Base-by-base conservation (phyloP, 1,284 basidiomycete genomes). In the Sanguinoderma infundibulare region DNA sequence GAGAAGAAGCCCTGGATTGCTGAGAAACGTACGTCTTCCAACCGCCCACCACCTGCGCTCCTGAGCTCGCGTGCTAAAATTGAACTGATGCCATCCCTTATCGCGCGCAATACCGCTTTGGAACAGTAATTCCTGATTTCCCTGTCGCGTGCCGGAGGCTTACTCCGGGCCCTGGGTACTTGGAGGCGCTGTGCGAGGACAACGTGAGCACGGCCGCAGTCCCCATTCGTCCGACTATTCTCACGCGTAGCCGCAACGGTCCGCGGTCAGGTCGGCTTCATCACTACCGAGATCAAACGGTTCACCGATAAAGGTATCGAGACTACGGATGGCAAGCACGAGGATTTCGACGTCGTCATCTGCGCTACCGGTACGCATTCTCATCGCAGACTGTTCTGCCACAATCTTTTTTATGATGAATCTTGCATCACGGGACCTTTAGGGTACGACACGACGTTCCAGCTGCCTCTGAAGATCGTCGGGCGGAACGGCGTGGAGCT, bases 91-190 rank as follows among this genome's bases (percentile, higher is more conserved):
- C 15, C 15, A 17, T 55, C 26, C 10, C n/a, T 24, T 9, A 14
- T 30, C 6, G 4, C 24, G n/a, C n/a, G n/a, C n/a, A n/a, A n/a
- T n/a, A n/a, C n/a, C n/a, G n/a, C n/a, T n/a, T n/a, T 26, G 24
- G 9, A 6, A 10, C 39, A 87, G 85, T 87, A 10, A 77, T 87
- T 26, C 86, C 87, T 4, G 78, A 81, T 51, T 89, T 87, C 66
- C 75, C 81, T 2, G 82, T 86, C 10, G 79, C 75, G 8, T 89
- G 85, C 69, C 77, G 84, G 34, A 77, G 87, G 38, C 72, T 87
- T 47, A 89, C 87, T 0, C 87, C 87, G 1, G 87, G 86, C 0
- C 85, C 86, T 26, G 86, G 87, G 2, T 89, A 87, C 69, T 77
- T 89, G 26, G 85, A 88, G 67, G 83, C 87, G 0, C 71, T 89